Conservation (phyloP, 257 asterid species). For the Solanum habrochaites region DNA sequence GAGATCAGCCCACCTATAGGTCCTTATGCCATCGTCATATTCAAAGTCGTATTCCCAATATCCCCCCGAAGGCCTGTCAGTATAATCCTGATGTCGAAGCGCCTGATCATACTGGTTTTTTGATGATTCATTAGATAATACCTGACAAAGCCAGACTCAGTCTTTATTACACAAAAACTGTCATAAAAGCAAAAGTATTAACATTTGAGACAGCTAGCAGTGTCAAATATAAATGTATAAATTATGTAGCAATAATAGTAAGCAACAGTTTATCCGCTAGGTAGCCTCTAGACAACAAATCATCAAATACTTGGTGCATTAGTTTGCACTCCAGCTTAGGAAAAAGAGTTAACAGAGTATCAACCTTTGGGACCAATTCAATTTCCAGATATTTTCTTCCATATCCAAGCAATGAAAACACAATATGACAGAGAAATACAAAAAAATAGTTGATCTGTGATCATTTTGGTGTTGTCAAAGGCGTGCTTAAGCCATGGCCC, state of each 20-base stretch:
- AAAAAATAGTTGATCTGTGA: not conserved
- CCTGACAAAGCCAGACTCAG: conserved; percentile 20
- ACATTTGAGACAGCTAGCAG: not conserved
- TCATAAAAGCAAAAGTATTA: not conserved
- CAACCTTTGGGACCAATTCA: not conserved
- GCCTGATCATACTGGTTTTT: conserved; percentile 53
- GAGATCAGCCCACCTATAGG: conserved; percentile 57
- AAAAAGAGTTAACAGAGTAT: not conserved
- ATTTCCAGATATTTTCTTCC: not conserved
- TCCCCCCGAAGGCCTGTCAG: conserved; percentile 21
- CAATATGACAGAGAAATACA: not conserved
- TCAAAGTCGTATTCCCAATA: conserved; percentile 34
- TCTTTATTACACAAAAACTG: not conserved
- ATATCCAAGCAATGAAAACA: not conserved
- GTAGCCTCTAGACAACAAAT: not conserved
- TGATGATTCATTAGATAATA: conserved; percentile 48
- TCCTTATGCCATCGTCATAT: conserved; percentile 34
- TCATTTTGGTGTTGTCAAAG: not conserved
- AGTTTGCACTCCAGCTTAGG: not conserved
- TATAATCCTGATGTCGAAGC: conserved; percentile 30
- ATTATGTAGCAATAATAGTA: not conserved
- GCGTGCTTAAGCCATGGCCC: not conserved
- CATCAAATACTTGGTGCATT: not conserved
- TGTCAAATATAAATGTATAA: not conserved
- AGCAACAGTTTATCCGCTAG: not conserved